These are phyloP conservation scores for Debaryomycetaceae sp. DNA, from an alignment of 1,139 yeast genomes.

Conservation along the genomic window DNA sequence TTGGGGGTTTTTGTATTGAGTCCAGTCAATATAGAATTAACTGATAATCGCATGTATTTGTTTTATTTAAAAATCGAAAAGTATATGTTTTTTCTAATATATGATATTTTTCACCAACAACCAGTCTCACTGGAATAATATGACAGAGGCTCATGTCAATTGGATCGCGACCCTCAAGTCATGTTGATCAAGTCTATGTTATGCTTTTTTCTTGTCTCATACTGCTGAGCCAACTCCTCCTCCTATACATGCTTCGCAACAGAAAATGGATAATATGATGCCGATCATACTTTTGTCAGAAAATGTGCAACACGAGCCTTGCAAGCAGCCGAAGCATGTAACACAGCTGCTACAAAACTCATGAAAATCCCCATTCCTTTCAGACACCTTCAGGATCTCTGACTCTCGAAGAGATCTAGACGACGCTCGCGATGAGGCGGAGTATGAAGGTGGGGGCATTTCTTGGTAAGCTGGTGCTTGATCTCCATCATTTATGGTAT, in stretches of 20 bases:
- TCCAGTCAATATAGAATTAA: neutral
- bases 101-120: too few species aligned
- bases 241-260: constrained; percentile 12
- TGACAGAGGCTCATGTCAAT: too few species aligned
- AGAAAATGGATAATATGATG: constrained; percentile 9
- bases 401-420: constrained; percentile 14
- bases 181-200: too few species aligned
- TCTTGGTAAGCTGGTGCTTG: constrained; percentile 12
- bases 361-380: constrained; percentile 12
- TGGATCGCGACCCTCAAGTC: too few species aligned
- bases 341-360: constrained; percentile 11
- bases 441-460: constrained; percentile 5
- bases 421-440: constrained; percentile 9
- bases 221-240: too few species aligned
- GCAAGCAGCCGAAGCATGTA: constrained; percentile 17
- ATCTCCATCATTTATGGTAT: neutral
- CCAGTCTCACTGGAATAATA: constrained; percentile 1
- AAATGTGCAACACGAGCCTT: constrained; percentile 13
- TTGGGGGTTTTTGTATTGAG: neutral
- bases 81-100: neutral
- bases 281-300: constrained; percentile 14
- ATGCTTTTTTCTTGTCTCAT: too few species aligned
- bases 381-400: constrained; percentile 13
- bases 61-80: neutral
- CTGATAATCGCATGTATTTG: neutral